A percentile compares a stretch with the other conserved stretches of the same genome.
These are phyloP conservation scores for Citrus reticulata DNA, from an alignment of 345 rosid genomes.

Conservation along the genomic window DNA sequence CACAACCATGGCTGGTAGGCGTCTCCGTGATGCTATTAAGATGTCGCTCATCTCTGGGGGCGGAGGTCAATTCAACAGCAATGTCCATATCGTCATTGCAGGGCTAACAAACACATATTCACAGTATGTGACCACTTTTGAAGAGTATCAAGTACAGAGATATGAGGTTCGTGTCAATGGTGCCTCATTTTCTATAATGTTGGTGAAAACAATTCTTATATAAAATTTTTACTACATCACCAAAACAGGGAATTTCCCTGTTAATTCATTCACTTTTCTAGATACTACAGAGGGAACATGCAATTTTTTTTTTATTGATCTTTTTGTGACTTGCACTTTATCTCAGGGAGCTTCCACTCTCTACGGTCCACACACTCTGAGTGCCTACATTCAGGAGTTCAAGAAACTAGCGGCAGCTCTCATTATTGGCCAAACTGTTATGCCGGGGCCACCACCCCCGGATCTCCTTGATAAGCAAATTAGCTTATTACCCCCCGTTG, in stretches of 20 bases:
- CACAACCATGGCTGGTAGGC: slow-evolving; percentile 77
- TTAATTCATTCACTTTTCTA: background rate
- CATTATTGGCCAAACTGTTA: slow-evolving; percentile 36
- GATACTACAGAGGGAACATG: background rate
- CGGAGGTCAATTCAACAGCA: slow-evolving; percentile 27
- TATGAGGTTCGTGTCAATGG: slow-evolving; percentile 44
- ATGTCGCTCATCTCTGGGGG: slow-evolving; percentile 33
- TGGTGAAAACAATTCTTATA: background rate
- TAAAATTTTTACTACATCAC: background rate
- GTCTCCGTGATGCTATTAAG: slow-evolving; percentile 67
- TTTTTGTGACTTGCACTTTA: background rate
- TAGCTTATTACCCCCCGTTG: slow-evolving; percentile 65
- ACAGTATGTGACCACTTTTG: slow-evolving; percentile 67
- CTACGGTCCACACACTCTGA: slow-evolving; percentile 78
- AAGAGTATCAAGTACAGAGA: slow-evolving; percentile 69
- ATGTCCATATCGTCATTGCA: slow-evolving; percentile 56
- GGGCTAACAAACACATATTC: slow-evolving; percentile 72
- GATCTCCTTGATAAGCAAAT: slow-evolving; percentile 71
- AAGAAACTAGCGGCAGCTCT: slow-evolving; percentile 72
- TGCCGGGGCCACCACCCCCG: slow-evolving; percentile 62
- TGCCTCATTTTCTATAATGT: background rate
- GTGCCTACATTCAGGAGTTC: slow-evolving; percentile 86
- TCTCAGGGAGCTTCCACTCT: slow-evolving; percentile 85
- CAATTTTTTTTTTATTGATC: background rate
- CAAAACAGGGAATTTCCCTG: background rate